Base-by-base conservation (phyloP, 2,329 filamentous ascomycete species). In the Microcyclospora tardicrescens region DNA sequence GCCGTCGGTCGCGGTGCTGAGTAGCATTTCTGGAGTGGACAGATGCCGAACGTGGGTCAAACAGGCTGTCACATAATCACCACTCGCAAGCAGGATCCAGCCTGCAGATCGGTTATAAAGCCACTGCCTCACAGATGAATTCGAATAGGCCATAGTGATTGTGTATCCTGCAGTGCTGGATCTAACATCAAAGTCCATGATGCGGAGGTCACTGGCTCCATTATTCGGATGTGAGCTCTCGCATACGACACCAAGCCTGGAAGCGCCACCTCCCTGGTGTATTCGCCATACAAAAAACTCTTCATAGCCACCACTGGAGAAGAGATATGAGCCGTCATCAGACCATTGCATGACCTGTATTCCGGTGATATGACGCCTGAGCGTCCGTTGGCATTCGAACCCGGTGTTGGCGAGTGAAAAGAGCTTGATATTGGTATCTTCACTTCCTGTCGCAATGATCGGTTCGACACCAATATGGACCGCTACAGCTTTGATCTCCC, bases 231-330 rank as follows among this genome's bases (percentile, higher is more conserved):
- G 69, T 10, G 58, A 54, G 2, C 65, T 66, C 44, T 73, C 65
- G 44, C 72, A 68, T 0, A 72, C 60, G 1, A 72, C 62, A 0
- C 74, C 71, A 9, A 75, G 50, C 30, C 14, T 32, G 4, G 30
- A 32, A n/a, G 12, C 12, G 2, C 63, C 65, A 40, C 73, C 61
- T 2, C 68, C 64, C 16, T 76, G 67, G 6, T 82, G 57, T 28
- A 89, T 59, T 31, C 74, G 71, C 89, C 91, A 98, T 10, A 87
- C 72, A 50, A 80, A 89, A 46, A 96, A 81, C 59, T 98, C 89
- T 57, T 95, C 89, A 43, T 77, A 79, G 0, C 87, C 91, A 5
- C 76, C 85, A 51, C 84, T 87, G 47, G 84, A 94, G 56, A 96
- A 82, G 2, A 98, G 72, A 49, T 80, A 81, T 10, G 30, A 32